Base-by-base conservation (phyloP, 2,329 filamentous ascomycete genomes). In the Diatrype stigma region DNA sequence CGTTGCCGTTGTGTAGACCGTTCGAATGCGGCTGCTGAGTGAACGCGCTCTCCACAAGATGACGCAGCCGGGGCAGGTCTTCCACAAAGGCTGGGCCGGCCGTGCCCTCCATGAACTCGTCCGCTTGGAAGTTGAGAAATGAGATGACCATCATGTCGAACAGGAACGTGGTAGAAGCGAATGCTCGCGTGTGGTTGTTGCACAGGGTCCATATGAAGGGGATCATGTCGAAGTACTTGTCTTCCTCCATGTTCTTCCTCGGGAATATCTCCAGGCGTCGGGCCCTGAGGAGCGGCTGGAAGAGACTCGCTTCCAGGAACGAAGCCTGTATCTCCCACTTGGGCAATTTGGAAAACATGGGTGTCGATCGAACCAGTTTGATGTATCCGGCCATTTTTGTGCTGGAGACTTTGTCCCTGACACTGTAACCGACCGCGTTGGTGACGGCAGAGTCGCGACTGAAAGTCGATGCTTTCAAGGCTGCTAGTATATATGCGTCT, bases 181-280 rank as follows among this genome's bases (percentile, higher is more conserved):
- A 58, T 3, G 55, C 52, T 12, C 50, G 51, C 6, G 49, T 49
- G 16, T 56, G 53, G 44, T 58, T 58, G 38, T 55, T 59, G 10
- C 53, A 54, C 32, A 49, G 51, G 16, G 58, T 57, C 58, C 58
- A 60, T 45, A 53, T 56, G 28, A 60, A 51, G 1, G 58, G 58
- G 28, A 60, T 59, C 10, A 60, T 48, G 23, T 59, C 58, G 48
- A 60, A 59, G 48, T 60, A 60, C 35, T 59, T 59, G 45, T 59
- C 55, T 42, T 56, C 58, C 22, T 56, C 49, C 55, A 59, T 59
- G n/a, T 52, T 49, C 11, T 54, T 42, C 48, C 56, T 49, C 35
- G 54, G 55, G 50, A 60, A 60, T 10, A 56, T 51, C 6, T 52
- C 51, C 1, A 59, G 44, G 38, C 55, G 47, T 17, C 49, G 52